These are phyloP conservation scores for Globisporangium ultimum DNA, from an alignment of 352 stramenopile species.

Conservation along the genomic window DNA sequence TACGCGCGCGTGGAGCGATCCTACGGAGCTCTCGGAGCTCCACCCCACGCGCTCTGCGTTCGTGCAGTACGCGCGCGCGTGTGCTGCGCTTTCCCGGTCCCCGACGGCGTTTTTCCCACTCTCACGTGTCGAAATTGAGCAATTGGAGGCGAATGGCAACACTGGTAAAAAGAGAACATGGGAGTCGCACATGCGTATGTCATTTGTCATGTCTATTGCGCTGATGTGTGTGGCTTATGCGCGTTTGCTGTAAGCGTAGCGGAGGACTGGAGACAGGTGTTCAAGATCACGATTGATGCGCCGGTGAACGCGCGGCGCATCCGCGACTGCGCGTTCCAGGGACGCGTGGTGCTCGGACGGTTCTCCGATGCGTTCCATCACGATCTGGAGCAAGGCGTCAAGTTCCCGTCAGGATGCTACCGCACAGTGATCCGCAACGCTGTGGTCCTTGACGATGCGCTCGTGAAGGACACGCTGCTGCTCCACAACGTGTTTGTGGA, in stretches of 20 bases:
- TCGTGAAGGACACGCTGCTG: conserved; percentile 69
- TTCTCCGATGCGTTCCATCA: conserved; percentile 34
- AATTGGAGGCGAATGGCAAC: conserved; percentile 62
- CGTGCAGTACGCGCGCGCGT: conserved; percentile 8
- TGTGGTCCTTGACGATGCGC: conserved; percentile 66
- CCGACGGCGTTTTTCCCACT: conserved; percentile 32
- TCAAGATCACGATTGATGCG: conserved; percentile 29
- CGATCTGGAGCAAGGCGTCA: conserved; percentile 45
- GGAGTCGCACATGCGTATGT: too few species aligned
- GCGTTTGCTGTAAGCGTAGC: conserved; percentile 18
- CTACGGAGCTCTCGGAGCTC: conserved; percentile 1
- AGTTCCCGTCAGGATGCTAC: conserved; percentile 61
- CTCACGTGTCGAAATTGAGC: conserved; percentile 38
- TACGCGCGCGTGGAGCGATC: conserved; percentile 8
- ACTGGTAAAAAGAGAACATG: too few species aligned
- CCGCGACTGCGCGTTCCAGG: conserved; percentile 69
- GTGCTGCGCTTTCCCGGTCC: not conserved
- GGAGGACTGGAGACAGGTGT: conserved; percentile 55
- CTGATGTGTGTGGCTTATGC: not conserved
- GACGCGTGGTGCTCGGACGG: conserved; percentile 50
- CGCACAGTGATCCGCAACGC: conserved; percentile 58
- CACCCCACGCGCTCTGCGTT: conserved; percentile 1
- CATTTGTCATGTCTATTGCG: conserved; percentile 1
- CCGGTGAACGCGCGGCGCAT: conserved; percentile 35
- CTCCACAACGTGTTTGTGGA: conserved; percentile 50